phyloP scores from a whole-genome alignment of 225 moss, liverwort and hornwort genomes.

The Climacium dendroides region DNA sequence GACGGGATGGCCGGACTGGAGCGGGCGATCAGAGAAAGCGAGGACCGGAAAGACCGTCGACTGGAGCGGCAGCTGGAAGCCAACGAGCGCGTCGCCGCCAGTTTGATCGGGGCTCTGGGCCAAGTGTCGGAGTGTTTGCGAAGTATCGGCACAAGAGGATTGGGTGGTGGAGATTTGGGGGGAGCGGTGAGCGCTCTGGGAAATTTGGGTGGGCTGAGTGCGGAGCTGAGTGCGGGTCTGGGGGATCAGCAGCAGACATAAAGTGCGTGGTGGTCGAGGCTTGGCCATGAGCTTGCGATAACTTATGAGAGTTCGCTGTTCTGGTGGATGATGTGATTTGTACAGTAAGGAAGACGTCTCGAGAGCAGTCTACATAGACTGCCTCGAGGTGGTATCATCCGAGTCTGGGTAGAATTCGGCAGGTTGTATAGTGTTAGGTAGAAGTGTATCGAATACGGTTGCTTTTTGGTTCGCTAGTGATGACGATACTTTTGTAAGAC shows the following conservation, averaged over 20 bases:
- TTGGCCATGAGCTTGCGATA: not conserved
- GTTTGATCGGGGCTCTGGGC: slow-evolving; percentile 35
- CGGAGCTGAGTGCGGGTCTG: slow-evolving; percentile 18
- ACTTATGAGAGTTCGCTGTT: not conserved
- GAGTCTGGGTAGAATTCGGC: not conserved
- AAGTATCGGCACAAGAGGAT: slow-evolving; percentile 1
- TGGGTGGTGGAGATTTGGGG: slow-evolving; percentile 18
- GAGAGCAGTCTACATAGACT: not conserved
- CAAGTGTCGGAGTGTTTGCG: slow-evolving; percentile 42
- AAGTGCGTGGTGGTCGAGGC: not conserved
- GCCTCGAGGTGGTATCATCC: not conserved
- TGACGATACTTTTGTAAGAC: not conserved
- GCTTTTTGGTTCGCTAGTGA: not conserved
- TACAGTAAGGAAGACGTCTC: not conserved
- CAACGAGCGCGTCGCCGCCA: slow-evolving; percentile 30
- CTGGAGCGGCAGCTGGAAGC: slow-evolving; percentile 51
- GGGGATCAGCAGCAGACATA: slow-evolving; percentile 19
- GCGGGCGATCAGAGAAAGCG: slow-evolving; percentile 45
- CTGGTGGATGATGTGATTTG: not conserved
- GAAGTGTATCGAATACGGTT: not conserved
- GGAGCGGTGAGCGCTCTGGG: slow-evolving; percentile 32
- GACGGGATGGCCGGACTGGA: slow-evolving; percentile 46
- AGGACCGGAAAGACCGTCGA: slow-evolving; percentile 45
- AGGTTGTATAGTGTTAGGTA: not conserved
- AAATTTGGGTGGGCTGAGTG: slow-evolving; percentile 27